These are phyloP conservation scores for Kondoa subrosea DNA, from an alignment of 768 basidiomycete species.

Conservation along the genomic window DNA sequence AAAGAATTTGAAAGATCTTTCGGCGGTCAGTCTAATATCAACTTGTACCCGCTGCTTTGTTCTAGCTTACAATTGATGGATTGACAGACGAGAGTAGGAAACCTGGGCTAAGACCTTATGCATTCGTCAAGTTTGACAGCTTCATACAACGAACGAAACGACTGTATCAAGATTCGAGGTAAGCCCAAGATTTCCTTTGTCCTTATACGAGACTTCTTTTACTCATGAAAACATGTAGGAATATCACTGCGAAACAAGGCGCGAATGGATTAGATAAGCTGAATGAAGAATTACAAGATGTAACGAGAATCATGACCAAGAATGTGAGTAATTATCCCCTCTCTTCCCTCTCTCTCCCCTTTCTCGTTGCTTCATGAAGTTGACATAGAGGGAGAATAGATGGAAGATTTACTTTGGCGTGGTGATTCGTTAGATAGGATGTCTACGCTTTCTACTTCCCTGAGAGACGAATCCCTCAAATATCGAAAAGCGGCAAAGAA, in stretches of 20 bases:
- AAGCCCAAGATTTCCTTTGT: slow-evolving; percentile 42
- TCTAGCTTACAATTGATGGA: not conserved
- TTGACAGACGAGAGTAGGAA: slow-evolving; percentile 42
- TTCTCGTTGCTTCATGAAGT: too few species aligned
- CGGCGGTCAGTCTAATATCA: slow-evolving; percentile 36
- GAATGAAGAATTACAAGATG: slow-evolving; percentile 92
- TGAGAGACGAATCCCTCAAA: slow-evolving; percentile 90
- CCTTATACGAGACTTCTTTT: not conserved
- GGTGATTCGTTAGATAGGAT: slow-evolving; percentile 95
- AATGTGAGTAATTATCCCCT: not conserved
- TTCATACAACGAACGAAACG: slow-evolving; percentile 98
- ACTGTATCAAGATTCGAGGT: slow-evolving; percentile 82
- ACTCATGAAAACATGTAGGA: slow-evolving; percentile 6
- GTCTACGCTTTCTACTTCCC: slow-evolving; percentile 85
- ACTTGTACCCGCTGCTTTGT: not conserved
- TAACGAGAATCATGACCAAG: slow-evolving; percentile 88
- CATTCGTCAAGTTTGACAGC: slow-evolving; percentile 96
- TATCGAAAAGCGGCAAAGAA: slow-evolving; percentile 90
- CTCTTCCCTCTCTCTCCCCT: not conserved
- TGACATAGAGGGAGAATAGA: slow-evolving; percentile 49
- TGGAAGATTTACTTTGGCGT: slow-evolving; percentile 97
- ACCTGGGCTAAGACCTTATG: slow-evolving; percentile 84
- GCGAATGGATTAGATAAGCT: slow-evolving; percentile 50
- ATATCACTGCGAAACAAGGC: slow-evolving; percentile 13
- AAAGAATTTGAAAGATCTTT: slow-evolving; percentile 90